Evolutionary conservation across 2,329 filamentous ascomycete species (phyloP).

Genomic region (Hypoxylon sp.): DNA sequence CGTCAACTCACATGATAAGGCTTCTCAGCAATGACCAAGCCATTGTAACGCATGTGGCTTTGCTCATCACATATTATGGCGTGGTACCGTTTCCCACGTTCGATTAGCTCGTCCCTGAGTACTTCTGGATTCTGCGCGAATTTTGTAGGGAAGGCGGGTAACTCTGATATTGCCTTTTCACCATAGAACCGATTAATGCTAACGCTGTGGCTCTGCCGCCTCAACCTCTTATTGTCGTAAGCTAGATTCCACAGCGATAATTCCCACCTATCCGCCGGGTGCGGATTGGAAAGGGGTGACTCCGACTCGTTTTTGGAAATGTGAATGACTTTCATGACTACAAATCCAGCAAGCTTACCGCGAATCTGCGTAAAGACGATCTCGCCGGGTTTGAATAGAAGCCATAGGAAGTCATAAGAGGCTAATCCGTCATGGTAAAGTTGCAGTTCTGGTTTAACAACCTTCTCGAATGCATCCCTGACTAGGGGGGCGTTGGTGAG

Average conservation of each 20-base stretch:
- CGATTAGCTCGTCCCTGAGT: neutral
- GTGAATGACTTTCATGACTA: neutral
- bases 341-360: slow-evolving; percentile 1
- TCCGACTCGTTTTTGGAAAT: neutral
- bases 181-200: slow-evolving; percentile 1
- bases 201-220: neutral
- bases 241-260: neutral
- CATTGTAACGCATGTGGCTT: slow-evolving; percentile 3
- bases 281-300: neutral
- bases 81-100: neutral
- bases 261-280: neutral
- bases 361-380: slow-evolving; percentile 1
- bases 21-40: neutral
- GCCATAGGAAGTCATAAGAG: slow-evolving; percentile 1
- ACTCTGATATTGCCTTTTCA: slow-evolving; percentile 2
- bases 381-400: slow-evolving; percentile 1
- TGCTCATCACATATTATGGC: neutral
- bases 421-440: neutral
- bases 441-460: neutral
- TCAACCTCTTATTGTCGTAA: slow-evolving; percentile 3
- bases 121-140: neutral
- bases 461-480: neutral
- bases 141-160: neutral
- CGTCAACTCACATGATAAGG: neutral
- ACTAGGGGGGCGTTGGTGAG: neutral